A percentile compares a stretch with the other conserved stretches of the same genome.
Evolutionary conservation across 2,329 filamentous ascomycete species (phyloP).

Genomic region (Ceratocystis ficicola): DNA sequence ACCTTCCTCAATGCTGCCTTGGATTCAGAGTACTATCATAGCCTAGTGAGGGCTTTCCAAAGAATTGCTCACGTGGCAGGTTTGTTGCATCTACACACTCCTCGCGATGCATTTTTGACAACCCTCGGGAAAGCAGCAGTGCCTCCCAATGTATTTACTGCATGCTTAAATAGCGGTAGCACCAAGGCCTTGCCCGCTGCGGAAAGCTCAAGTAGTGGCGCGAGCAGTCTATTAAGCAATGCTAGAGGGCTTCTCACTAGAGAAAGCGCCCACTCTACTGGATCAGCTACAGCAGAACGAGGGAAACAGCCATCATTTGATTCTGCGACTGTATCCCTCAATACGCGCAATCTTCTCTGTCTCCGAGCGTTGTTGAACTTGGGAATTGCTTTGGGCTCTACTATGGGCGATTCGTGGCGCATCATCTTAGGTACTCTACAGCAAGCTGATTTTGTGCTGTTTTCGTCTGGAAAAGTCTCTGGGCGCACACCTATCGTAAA

Average conservation of each 20-base stretch:
- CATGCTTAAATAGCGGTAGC: conserved; percentile 42
- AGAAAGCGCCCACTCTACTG: conserved; percentile 53
- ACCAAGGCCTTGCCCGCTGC: conserved; percentile 38
- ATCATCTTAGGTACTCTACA: conserved; percentile 88
- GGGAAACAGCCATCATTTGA: conserved; percentile 50
- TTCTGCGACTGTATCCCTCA: conserved; percentile 46
- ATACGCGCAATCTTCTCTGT: conserved; percentile 80
- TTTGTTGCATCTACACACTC: conserved; percentile 68
- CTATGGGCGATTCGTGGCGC: conserved; percentile 70
- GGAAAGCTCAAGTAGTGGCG: conserved; percentile 23
- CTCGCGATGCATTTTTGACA: conserved; percentile 86
- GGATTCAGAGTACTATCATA: conserved; percentile 88
- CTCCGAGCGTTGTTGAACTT: conserved; percentile 85
- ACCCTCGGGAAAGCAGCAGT: conserved; percentile 88
- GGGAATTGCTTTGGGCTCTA: conserved; percentile 86
- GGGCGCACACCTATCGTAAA: conserved; percentile 38
- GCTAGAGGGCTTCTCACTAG: conserved; percentile 62
- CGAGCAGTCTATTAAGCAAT: conserved; percentile 53
- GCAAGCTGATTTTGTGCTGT: conserved; percentile 80
- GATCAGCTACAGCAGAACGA: conserved; percentile 45
- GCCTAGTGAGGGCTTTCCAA: conserved; percentile 82
- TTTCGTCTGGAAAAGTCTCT: conserved; percentile 45
- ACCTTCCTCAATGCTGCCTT: conserved; percentile 87
- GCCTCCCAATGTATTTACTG: conserved; percentile 61
- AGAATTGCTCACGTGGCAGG: conserved; percentile 92